Evolutionary conservation across 768 basidiomycete genomes (phyloP), one percentile per base, ranked within the genome.

Genomic region (Tephrocybe sp.): DNA sequence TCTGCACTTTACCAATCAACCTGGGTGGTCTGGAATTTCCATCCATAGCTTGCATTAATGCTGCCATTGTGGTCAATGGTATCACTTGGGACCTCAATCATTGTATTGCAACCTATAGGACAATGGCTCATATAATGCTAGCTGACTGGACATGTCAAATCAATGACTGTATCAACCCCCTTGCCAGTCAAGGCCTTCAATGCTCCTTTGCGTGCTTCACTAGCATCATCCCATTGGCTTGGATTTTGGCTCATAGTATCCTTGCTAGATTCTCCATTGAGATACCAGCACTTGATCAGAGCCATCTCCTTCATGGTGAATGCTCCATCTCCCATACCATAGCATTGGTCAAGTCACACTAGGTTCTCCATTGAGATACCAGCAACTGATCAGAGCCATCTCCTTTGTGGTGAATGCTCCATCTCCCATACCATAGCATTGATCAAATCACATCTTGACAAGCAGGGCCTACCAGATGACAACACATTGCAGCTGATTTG

Each of bases 51-150:
- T 40, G 55, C 0, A 54, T 66, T 5, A 67, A 67, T 39, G 50
- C 48, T 0, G 36, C 51, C 0, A 45, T 62, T 1, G 61, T 61
- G 0, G 45, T 66, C 0, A 30, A 59, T 12, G 64, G 65, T 0
- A 45, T 67, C 0, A 18, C n/a, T 2, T 49, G 62, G 0, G 62
- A 68, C 28, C 58, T 66, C 0, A 65, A 66, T 28, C 64, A 65
- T 24, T 61, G 61, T 10, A 59, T 66, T 8, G 18, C 28, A 0
- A 40, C 53, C 0, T 68, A 56, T 18, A 28, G 57, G 0, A 48
- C 21, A 1, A 57, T 61, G 58, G 57, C 54, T 4, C 32, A 8
- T 4, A 58, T 62, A 4, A 62, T 54, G 3, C 37, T 59, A 9
- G 42, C 54, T 1, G 58, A 62, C 24, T 62, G 57, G 61, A 55